phyloP scores from a whole-genome alignment of 768 basidiomycete genomes.

The Leucosporidium scottii region DNA sequence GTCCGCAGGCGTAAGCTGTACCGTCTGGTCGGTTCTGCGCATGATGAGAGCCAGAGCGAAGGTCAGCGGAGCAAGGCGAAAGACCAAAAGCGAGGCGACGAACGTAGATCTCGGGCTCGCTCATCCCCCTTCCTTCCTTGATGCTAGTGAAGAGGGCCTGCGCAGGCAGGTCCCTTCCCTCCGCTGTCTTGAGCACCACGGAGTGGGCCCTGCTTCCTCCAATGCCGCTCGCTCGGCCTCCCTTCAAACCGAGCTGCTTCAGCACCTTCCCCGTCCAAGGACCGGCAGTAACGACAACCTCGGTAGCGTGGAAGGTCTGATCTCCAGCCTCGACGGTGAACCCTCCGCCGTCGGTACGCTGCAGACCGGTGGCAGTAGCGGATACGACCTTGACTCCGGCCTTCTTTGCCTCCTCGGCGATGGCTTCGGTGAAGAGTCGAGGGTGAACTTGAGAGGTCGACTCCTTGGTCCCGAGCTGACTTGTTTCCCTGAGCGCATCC shows the following conservation, averaged over 20 bases:
- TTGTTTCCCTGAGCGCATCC: slow-evolving; percentile 12
- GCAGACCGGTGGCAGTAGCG: slow-evolving; percentile 40
- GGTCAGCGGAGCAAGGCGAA: neutral
- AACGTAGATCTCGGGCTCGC: slow-evolving; percentile 47
- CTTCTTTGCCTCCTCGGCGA: slow-evolving; percentile 59
- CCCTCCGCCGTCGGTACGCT: slow-evolving; percentile 15
- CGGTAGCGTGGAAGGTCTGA: slow-evolving; percentile 17
- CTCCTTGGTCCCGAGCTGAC: slow-evolving; percentile 17
- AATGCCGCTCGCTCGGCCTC: slow-evolving; percentile 33
- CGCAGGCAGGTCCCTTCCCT: slow-evolving; percentile 29
- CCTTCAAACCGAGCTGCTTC: slow-evolving; percentile 37
- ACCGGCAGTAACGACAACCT: slow-evolving; percentile 72
- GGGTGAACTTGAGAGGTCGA: slow-evolving; percentile 48
- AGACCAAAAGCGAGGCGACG: neutral
- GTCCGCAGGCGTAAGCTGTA: slow-evolving; percentile 66
- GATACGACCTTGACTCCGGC: slow-evolving; percentile 50
- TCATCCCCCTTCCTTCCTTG: slow-evolving; percentile 39
- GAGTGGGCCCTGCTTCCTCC: slow-evolving; percentile 42
- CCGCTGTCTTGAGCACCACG: slow-evolving; percentile 40
- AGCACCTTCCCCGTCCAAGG: slow-evolving; percentile 68
- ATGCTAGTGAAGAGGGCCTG: slow-evolving; percentile 64
- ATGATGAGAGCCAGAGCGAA: neutral
- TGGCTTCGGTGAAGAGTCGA: slow-evolving; percentile 62
- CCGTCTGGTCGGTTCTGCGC: slow-evolving; percentile 37
- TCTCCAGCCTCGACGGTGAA: neutral